A percentile compares a stretch with the other conserved stretches of the same genome.
Conservation (phyloP, 73 alveolate species). For the Symbiodinium pilosum region DNA sequence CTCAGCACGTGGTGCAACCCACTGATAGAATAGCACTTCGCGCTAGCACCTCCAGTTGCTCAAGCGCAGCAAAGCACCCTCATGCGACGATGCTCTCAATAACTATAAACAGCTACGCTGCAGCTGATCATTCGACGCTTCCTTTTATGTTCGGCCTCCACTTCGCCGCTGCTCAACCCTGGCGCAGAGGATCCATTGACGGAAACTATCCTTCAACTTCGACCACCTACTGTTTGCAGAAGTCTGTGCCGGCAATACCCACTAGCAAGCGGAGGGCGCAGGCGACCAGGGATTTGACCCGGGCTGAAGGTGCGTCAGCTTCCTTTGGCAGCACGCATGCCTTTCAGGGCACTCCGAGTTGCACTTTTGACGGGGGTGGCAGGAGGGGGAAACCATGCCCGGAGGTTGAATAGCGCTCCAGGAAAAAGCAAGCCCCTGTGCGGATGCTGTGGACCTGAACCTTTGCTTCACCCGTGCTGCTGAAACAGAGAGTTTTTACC, state of each 20-base stretch:
- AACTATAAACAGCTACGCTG: neutral
- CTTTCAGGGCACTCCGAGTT: too few relatives aligned
- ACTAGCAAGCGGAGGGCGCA: constrained; percentile 33
- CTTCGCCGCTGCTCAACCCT: constrained; percentile 79
- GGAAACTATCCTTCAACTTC: too few relatives aligned
- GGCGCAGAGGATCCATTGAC: too few relatives aligned
- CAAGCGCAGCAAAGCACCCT: neutral
- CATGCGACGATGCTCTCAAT: neutral
- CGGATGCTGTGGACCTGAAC: too few relatives aligned
- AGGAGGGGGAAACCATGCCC: too few relatives aligned
- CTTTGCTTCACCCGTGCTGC: too few relatives aligned
- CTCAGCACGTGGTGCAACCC: neutral
- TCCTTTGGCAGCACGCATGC: constrained; percentile 57
- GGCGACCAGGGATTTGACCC: neutral
- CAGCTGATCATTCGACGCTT: neutral
- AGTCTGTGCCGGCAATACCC: constrained; percentile 49
- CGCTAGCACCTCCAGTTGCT: neutral
- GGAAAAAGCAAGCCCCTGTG: too few relatives aligned
- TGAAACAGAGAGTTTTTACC: too few relatives aligned
- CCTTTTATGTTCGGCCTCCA: constrained; percentile 24
- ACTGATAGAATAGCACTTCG: too few relatives aligned
- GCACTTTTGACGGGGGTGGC: too few relatives aligned
- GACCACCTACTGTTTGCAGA: too few relatives aligned
- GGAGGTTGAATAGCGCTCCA: too few relatives aligned
- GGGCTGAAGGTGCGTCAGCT: neutral